A percentile compares a stretch with the other conserved stretches of the same genome.
Conservation (phyloP, 495 filamentous ascomycete genomes). For the Xylaria castorea region DNA sequence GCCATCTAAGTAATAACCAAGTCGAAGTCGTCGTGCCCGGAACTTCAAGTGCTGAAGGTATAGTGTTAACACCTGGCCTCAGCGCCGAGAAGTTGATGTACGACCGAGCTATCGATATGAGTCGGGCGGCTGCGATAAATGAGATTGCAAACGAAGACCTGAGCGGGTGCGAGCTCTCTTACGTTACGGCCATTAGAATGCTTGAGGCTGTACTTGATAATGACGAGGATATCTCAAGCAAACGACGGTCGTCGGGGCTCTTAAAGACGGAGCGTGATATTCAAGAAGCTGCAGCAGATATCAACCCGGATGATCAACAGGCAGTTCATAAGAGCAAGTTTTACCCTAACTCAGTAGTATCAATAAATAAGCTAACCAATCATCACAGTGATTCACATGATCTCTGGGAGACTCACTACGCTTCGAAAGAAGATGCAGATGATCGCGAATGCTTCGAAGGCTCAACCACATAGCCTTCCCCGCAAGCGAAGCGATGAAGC, state of each 20-base stretch:
- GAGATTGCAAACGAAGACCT: slow-evolving; percentile 93
- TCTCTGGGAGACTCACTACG: slow-evolving; percentile 45
- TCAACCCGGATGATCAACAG: slow-evolving; percentile 76
- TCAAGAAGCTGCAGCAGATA: slow-evolving; percentile 58
- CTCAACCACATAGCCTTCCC: slow-evolving; percentile 39
- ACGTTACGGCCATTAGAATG: slow-evolving; percentile 90
- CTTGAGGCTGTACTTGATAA: slow-evolving; percentile 91
- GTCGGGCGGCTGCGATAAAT: slow-evolving; percentile 88
- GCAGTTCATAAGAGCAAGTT: slow-evolving; percentile 69
- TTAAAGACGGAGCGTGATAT: slow-evolving; percentile 51
- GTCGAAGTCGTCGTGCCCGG: slow-evolving; percentile 55
- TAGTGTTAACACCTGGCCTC: slow-evolving; percentile 70
- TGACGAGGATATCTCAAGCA: slow-evolving; percentile 68
- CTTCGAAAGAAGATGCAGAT: slow-evolving; percentile 54
- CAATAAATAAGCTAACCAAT: slow-evolving; percentile 28
- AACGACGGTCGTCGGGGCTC: slow-evolving; percentile 45
- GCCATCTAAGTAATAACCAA: slow-evolving; percentile 78
- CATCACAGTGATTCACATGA: slow-evolving; percentile 54
- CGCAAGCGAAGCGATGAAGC: slow-evolving; percentile 55
- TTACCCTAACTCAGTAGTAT: not conserved
- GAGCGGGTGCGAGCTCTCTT: slow-evolving; percentile 87
- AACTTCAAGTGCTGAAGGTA: slow-evolving; percentile 63
- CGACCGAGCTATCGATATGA: slow-evolving; percentile 96
- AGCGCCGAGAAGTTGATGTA: slow-evolving; percentile 98
- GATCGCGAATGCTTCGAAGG: slow-evolving; percentile 51